Conservation (phyloP, 2,329 filamentous ascomycete genomes). For the Tolypocladium ophioglossoides region DNA sequence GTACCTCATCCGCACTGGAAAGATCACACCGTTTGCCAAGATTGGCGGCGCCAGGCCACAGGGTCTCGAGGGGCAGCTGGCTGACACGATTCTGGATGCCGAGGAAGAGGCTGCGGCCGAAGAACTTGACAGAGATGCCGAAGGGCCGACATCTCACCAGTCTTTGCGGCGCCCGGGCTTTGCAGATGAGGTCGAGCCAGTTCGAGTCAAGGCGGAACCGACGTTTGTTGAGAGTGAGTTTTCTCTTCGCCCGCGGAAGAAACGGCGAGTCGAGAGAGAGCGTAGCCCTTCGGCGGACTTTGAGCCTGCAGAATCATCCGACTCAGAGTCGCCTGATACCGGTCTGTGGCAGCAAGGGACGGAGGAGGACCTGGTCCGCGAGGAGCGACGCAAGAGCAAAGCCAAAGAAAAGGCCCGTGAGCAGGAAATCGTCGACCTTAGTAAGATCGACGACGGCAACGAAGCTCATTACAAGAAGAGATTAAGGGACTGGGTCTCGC, state of each 20-base stretch:
- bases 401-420: slow-evolving; percentile 24
- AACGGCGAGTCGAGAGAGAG: slow-evolving; percentile 28
- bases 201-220: slow-evolving; percentile 4
- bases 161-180: slow-evolving; percentile 66
- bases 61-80: slow-evolving; percentile 57
- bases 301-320: slow-evolving; percentile 20
- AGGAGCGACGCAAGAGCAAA: slow-evolving; percentile 30
- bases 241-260: slow-evolving; percentile 48
- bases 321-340: slow-evolving; percentile 23
- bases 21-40: slow-evolving; percentile 91
- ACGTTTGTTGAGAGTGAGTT: slow-evolving; percentile 39
- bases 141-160: slow-evolving; percentile 56
- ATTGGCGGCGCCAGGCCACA: slow-evolving; percentile 54
- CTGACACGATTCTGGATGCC: slow-evolving; percentile 69
- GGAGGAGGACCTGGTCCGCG: slow-evolving; percentile 26
- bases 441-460: slow-evolving; percentile 75
- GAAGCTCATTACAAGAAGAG: slow-evolving; percentile 70
- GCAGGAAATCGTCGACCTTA: slow-evolving; percentile 36
- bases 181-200: slow-evolving; percentile 22
- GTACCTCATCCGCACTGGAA: slow-evolving; percentile 88
- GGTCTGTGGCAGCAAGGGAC: slow-evolving; percentile 26
- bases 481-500: slow-evolving; percentile 61
- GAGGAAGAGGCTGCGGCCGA: slow-evolving; percentile 54
- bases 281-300: slow-evolving; percentile 37
- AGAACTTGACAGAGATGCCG: slow-evolving; percentile 27